These are phyloP conservation scores for Pestalotiopsis sp. DNA, from an alignment of 2,329 filamentous ascomycete species.

Conservation along the genomic window DNA sequence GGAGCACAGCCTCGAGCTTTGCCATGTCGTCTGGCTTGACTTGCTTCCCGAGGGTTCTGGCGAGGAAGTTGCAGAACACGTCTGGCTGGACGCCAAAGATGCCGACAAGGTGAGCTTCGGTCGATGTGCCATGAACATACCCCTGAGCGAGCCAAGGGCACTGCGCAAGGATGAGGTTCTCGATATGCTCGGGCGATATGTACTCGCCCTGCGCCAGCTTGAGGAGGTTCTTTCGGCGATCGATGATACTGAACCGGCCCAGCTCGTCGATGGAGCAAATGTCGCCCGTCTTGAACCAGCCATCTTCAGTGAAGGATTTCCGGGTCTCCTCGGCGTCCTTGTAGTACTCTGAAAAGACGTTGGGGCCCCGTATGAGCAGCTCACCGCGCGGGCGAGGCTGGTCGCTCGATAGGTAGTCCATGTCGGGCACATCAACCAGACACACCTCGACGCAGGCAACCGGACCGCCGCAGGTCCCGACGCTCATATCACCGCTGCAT, in stretches of 20 bases:
- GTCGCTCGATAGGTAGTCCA: background rate
- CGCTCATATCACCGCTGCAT: background rate
- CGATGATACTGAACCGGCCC: background rate
- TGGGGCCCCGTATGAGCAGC: background rate
- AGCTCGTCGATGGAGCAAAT: background rate
- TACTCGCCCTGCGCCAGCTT: background rate
- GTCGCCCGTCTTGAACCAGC: conserved; percentile 47
- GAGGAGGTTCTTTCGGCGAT: background rate
- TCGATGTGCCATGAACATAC: background rate
- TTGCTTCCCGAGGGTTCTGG: background rate
- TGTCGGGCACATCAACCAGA: background rate
- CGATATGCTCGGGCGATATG: background rate
- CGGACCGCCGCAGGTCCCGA: background rate
- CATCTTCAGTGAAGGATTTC: conserved; percentile 55
- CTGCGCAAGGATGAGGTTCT: background rate
- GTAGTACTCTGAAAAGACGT: conserved; percentile 49
- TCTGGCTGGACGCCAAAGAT: background rate
- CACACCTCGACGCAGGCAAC: background rate
- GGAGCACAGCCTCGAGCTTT: background rate
- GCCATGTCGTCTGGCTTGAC: background rate
- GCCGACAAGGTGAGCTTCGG: background rate
- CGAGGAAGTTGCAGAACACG: background rate
- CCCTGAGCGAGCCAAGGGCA: background rate
- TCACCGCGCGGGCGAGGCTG: background rate
- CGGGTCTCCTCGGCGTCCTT: conserved; percentile 57